These are phyloP conservation scores for Cylindrodendrum hubeiense DNA, from an alignment of 2,329 filamentous ascomycete genomes.

Conservation along the genomic window DNA sequence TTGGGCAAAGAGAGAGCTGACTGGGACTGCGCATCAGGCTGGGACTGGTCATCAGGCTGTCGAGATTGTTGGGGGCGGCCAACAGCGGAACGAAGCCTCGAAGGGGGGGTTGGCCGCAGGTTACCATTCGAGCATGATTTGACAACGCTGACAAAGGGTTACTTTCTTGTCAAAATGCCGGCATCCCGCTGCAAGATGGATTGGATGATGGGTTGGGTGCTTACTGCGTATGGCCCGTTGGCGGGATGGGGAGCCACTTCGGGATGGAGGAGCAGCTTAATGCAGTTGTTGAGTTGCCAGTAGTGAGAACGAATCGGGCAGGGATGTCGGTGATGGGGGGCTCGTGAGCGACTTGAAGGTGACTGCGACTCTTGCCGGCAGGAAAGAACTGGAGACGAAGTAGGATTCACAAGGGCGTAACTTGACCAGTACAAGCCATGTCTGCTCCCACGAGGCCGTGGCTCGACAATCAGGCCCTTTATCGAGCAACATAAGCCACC, in stretches of 20 bases:
- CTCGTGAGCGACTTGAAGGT: not conserved
- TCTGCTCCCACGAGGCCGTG: not conserved
- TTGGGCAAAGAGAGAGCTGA: not conserved
- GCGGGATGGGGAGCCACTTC: slow-evolving; percentile 5
- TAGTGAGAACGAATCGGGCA: slow-evolving; percentile 5
- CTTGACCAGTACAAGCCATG: not conserved
- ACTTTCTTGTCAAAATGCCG: not conserved
- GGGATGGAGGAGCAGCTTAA: slow-evolving; percentile 7
- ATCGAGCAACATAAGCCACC: not conserved
- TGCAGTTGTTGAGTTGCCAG: slow-evolving; percentile 17
- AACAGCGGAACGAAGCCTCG: not conserved
- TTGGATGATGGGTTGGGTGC: not conserved
- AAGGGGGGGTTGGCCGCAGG: not conserved
- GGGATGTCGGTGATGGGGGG: slow-evolving; percentile 1
- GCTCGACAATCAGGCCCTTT: not conserved
- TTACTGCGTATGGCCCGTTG: slow-evolving; percentile 7
- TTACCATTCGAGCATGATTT: not conserved
- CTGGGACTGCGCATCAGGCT: too few species aligned
- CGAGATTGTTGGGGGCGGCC: not conserved
- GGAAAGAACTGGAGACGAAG: not conserved
- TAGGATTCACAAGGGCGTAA: not conserved
- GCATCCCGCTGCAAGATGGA: not conserved
- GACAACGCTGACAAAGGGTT: not conserved
- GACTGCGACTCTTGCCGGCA: not conserved
- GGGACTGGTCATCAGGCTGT: not conserved